Evolutionary conservation across 305 asterid species (phyloP), one percentile per base, ranked within the genome.

Genomic region (Stenogyne calaminthoides): DNA sequence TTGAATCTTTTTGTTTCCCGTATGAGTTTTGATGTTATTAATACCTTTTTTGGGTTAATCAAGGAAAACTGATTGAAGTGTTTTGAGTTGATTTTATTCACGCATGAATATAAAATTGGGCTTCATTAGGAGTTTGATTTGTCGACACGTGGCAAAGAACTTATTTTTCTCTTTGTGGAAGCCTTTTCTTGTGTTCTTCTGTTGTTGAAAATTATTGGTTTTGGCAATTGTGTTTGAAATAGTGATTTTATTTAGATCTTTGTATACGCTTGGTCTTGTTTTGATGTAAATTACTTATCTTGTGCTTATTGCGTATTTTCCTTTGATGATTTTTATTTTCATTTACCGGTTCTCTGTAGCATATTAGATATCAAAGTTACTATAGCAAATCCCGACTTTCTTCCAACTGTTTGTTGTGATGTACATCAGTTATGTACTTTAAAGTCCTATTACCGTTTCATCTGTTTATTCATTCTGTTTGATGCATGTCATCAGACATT

Each of bases 111-210:
- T 34, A 1, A 19, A 75, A 27, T 37, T 60, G 62, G 75, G 81
- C 68, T 67, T 82, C 59, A 4, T 42, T 46, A 42, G 78, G 42
- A 32, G 47, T 44, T 18, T 34, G 52, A 55, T 62, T 62, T 42
- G 18, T 52, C 20, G 32, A 16, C 25, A 14, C 9, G n/a, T 9
- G 47, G 32, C 15, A 11, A 11, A 46, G 52, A 69, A 60, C 46
- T 69, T 67, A 19, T 14, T 6, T 12, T 16, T 66, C 34, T 65
- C 19, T 19, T 4, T 16, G 14, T 57, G 63, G 42, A 25, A 20
- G 7, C 3, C 4, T 12, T 19, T 37, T 8, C 27, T 32, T 18
- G 4, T 18, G 6, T n/a, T 57, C 14, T 1, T 42, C 25, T 12
- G 44, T 46, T 22, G 34, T 57, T 39, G 27, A 6, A 9, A 27